Percentiles rank a stretch among this genome's conserved stretches.
These are phyloP conservation scores for Corymbia calophylla DNA, from an alignment of 441 rosid genomes.

Conservation along the genomic window DNA sequence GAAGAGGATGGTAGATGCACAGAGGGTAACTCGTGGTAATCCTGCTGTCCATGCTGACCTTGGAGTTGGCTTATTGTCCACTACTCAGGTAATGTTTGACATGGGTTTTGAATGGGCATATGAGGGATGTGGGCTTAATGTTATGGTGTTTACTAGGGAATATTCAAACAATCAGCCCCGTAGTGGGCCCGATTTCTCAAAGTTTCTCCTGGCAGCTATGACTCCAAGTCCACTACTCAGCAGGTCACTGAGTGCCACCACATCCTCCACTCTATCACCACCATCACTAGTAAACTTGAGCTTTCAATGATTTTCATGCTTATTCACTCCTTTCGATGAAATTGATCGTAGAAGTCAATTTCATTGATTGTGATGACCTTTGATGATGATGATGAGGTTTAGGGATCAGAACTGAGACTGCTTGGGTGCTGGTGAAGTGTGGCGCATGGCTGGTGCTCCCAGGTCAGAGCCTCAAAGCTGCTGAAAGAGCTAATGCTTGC, in stretches of 20 bases:
- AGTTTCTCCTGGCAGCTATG: constrained; percentile 37
- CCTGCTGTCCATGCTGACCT: background rate
- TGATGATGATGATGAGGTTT: constrained; percentile 34
- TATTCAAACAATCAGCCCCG: background rate
- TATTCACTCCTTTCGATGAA: background rate
- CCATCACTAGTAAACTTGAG: constrained; percentile 53
- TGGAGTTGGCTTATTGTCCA: background rate
- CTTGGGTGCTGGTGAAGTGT: constrained; percentile 59
- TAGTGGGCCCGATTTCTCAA: background rate
- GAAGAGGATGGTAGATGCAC: background rate
- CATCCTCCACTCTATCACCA: constrained; percentile 51
- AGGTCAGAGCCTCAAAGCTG: constrained; percentile 59
- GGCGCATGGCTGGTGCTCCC: constrained; percentile 74
- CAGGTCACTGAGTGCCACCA: constrained; percentile 41
- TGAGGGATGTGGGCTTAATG: background rate
- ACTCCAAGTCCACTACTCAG: constrained; percentile 82
- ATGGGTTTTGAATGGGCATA: background rate
- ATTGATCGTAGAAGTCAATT: background rate
- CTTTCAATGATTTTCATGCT: background rate
- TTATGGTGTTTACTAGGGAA: background rate
- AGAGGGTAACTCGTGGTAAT: background rate
- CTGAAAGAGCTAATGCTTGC: constrained; percentile 68
- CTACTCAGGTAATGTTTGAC: background rate
- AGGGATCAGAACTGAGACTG: constrained; percentile 88
- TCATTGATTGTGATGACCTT: background rate